A percentile compares a stretch with the other conserved stretches of the same genome.
Conservation (phyloP, 1,284 basidiomycete species). For the Lignosus rhinocerotis region DNA sequence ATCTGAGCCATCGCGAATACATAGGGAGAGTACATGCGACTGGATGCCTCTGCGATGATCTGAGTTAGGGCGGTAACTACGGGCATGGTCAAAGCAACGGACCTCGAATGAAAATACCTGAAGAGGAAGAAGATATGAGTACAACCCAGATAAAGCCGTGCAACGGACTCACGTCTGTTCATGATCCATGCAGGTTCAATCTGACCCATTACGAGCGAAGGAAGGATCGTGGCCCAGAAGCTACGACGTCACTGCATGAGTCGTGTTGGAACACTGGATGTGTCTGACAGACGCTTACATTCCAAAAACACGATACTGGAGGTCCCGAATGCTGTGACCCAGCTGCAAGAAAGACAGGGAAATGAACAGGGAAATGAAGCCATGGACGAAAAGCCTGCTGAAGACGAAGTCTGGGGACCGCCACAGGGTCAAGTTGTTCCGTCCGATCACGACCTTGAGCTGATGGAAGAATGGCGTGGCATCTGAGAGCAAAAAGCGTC, state of each 20-base stretch:
- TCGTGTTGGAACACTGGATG: background rate
- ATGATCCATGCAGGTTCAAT: constrained; percentile 88
- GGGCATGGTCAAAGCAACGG: background rate
- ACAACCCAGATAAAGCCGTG: too few species aligned
- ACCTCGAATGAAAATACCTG: constrained; percentile 64
- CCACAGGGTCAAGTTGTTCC: constrained; percentile 82
- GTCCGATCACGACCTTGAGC: constrained; percentile 68
- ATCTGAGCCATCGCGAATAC: background rate
- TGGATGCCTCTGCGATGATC: constrained; percentile 57
- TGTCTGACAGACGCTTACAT: constrained; percentile 46
- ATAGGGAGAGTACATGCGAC: constrained; percentile 64
- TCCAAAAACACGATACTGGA: constrained; percentile 86
- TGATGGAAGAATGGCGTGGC: constrained; percentile 83
- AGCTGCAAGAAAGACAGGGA: constrained; percentile 86
- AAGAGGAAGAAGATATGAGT: too few species aligned
- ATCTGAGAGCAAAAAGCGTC: constrained; percentile 39
- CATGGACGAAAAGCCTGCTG: constrained; percentile 79
- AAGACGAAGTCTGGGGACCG: constrained; percentile 82
- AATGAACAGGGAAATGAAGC: constrained; percentile 77
- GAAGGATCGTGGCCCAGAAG: constrained; percentile 71
- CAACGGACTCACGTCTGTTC: constrained; percentile 48
- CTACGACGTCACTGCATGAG: constrained; percentile 34
- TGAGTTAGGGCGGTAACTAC: background rate
- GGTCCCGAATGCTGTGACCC: constrained; percentile 61
- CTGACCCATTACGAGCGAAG: constrained; percentile 77